Conservation (phyloP, 768 basidiomycete species). For the Hygrophorus russula region DNA sequence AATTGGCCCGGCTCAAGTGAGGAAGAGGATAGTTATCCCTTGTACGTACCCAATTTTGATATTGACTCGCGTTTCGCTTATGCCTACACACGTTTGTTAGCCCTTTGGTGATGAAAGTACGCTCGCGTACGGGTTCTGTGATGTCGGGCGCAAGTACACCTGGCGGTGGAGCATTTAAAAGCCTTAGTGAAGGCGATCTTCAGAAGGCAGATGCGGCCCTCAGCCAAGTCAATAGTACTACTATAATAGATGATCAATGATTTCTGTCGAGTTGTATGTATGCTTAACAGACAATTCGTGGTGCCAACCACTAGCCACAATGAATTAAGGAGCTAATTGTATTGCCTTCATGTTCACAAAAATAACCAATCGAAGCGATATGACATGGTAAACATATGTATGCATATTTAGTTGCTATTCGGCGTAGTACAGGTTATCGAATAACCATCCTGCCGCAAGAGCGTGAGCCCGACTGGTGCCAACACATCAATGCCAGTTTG, state of each 20-base stretch:
- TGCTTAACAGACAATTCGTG: too few relatives aligned
- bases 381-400: too few relatives aligned
- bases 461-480: too few relatives aligned
- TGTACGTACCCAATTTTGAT: constrained; percentile 38
- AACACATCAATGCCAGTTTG: too few relatives aligned
- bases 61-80: constrained; percentile 5
- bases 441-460: too few relatives aligned
- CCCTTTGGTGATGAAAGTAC: constrained; percentile 85
- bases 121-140: constrained; percentile 71
- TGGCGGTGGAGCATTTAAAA: constrained; percentile 70
- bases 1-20: constrained; percentile 49
- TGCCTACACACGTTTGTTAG: constrained; percentile 24
- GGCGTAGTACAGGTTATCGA: too few relatives aligned
- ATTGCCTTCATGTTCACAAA: too few relatives aligned
- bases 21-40: constrained; percentile 85
- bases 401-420: too few relatives aligned
- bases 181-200: constrained; percentile 81
- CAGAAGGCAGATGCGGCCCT: constrained; percentile 82
- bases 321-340: too few relatives aligned
- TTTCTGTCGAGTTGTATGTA: not conserved
- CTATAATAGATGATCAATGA: too few relatives aligned
- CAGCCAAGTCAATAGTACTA: constrained; percentile 41
- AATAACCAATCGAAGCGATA: too few relatives aligned
- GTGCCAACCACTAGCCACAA: too few relatives aligned
- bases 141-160: constrained; percentile 68